These are phyloP conservation scores for Apostasia ramifera DNA, from an alignment of 106 monocot species.

Conservation along the genomic window DNA sequence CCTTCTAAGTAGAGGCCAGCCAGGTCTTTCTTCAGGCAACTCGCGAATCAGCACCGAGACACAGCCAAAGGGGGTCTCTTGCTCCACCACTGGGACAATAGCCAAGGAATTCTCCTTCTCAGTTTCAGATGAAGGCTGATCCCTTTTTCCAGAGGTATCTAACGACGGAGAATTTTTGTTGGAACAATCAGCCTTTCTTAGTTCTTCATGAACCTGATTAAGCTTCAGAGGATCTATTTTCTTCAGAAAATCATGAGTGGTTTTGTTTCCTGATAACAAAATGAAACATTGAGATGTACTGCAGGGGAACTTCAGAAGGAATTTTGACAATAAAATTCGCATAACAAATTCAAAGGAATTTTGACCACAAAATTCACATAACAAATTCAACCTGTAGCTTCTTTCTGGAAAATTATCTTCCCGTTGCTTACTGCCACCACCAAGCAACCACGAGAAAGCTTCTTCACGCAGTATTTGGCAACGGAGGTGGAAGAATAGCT, in stretches of 20 bases:
- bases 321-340: neutral
- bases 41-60: constrained; percentile 3
- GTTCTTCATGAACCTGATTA: neutral
- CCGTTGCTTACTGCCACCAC: constrained; percentile 72
- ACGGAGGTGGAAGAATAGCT: constrained; percentile 35
- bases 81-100: neutral
- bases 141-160: neutral
- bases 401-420: constrained; percentile 58
- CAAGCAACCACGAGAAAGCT: constrained; percentile 36
- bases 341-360: neutral
- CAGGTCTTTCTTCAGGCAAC: constrained; percentile 21
- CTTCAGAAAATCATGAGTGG: neutral
- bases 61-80: neutral
- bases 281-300: neutral
- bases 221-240: neutral
- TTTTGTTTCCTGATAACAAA: constrained; percentile 1
- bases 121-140: constrained; percentile 4
- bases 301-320: neutral
- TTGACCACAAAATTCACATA: neutral
- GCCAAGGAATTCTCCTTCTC: constrained; percentile 17
- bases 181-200: neutral
- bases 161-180: neutral
- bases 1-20: constrained; percentile 55
- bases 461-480: constrained; percentile 64
- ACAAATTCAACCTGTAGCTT: constrained; percentile 19